Evolutionary conservation across 257 asterid genomes (phyloP).

Genomic region (Linderniella brevidens): DNA sequence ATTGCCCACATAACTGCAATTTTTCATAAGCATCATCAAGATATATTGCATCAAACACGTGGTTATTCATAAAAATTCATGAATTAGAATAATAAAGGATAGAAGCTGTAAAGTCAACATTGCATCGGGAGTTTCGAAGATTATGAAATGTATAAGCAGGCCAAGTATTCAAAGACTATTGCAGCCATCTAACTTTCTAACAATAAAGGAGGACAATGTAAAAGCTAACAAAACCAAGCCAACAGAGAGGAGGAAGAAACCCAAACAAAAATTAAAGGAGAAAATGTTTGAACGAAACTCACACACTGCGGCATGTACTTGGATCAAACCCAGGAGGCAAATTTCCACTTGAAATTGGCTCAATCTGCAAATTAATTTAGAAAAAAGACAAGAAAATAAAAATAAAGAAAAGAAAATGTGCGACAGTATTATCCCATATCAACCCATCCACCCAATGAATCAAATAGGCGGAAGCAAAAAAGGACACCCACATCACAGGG

Average conservation of each 20-base stretch:
- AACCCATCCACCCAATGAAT: constrained; percentile 10
- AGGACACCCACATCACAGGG: too few relatives aligned
- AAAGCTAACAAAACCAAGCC: not conserved
- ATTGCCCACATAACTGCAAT: constrained; percentile 86
- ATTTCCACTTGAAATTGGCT: constrained; percentile 99
- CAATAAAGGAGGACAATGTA: not conserved
- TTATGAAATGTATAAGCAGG: not conserved
- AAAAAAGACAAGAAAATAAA: constrained; percentile 19
- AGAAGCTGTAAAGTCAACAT: not conserved
- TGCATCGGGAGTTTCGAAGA: not conserved
- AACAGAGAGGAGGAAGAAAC: not conserved
- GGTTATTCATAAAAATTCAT: not conserved
- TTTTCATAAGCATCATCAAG: constrained; percentile 26
- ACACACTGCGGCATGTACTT: constrained; percentile 99
- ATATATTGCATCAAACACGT: constrained; percentile 12
- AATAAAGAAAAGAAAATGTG: constrained; percentile 21
- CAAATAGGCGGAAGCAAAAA: not conserved
- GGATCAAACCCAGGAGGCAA: constrained; percentile 99
- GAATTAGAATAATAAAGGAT: not conserved
- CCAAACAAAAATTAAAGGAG: constrained; percentile 7
- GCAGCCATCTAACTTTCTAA: not conserved
- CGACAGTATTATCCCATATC: constrained; percentile 13
- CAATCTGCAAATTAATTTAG: constrained; percentile 59
- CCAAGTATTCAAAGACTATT: not conserved
- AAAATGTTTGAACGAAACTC: constrained; percentile 43